Conservation (phyloP, 768 basidiomycete species). For the Leccinum boreale region DNA sequence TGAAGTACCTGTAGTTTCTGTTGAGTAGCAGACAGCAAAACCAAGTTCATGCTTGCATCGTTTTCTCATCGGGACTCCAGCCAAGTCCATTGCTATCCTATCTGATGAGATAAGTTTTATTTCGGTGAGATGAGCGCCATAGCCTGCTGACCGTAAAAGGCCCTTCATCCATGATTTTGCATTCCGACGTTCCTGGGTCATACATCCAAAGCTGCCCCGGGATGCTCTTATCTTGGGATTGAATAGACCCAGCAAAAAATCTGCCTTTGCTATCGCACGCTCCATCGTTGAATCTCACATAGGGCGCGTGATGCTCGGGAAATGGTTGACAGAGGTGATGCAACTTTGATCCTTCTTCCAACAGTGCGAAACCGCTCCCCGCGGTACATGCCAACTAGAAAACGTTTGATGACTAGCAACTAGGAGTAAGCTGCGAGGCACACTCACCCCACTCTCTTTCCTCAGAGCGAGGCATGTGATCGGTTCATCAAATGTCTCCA, state of each 20-base stretch:
- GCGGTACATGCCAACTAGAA: slow-evolving; percentile 20
- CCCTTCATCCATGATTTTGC: slow-evolving; percentile 54
- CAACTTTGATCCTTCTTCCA: slow-evolving; percentile 33
- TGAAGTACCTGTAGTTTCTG: slow-evolving; percentile 54
- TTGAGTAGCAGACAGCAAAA: slow-evolving; percentile 7
- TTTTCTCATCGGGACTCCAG: slow-evolving; percentile 21
- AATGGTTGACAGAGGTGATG: slow-evolving; percentile 54
- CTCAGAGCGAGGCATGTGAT: slow-evolving; percentile 59
- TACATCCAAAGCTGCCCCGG: slow-evolving; percentile 58
- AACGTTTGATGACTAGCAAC: neutral
- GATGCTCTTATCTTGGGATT: slow-evolving; percentile 44
- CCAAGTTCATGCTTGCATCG: slow-evolving; percentile 12
- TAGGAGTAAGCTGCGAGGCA: neutral
- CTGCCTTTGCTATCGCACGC: slow-evolving; percentile 63
- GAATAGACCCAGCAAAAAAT: slow-evolving; percentile 65
- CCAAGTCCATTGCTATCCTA: slow-evolving; percentile 23
- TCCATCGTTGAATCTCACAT: slow-evolving; percentile 69
- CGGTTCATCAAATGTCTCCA: slow-evolving; percentile 52
- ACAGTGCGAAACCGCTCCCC: slow-evolving; percentile 20
- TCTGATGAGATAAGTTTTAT: neutral
- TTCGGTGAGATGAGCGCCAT: slow-evolving; percentile 4
- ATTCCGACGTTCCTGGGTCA: slow-evolving; percentile 47
- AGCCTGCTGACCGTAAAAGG: slow-evolving; percentile 56
- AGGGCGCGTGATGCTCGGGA: slow-evolving; percentile 35
- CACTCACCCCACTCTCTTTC: slow-evolving; percentile 26